These are phyloP conservation scores for Geranium incanum DNA, from an alignment of 441 rosid species.

Conservation along the genomic window DNA sequence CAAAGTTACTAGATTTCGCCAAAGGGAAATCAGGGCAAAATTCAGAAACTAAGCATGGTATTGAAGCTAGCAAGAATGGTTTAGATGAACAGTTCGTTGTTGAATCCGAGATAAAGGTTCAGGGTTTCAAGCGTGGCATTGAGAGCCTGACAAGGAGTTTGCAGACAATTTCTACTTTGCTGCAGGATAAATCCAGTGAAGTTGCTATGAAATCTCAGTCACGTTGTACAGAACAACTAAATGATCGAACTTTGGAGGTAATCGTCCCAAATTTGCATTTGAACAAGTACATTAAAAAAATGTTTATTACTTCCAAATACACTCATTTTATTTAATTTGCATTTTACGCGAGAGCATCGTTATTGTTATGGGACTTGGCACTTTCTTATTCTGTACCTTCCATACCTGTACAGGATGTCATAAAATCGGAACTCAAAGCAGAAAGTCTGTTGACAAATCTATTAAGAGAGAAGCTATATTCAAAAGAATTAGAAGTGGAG, in stretches of 20 bases:
- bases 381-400: neutral
- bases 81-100: constrained; percentile 62
- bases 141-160: constrained; percentile 73
- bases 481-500: constrained; percentile 75
- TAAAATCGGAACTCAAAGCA: constrained; percentile 58
- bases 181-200: constrained; percentile 52
- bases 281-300: neutral
- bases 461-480: constrained; percentile 70
- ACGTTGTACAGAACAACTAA: constrained; percentile 26
- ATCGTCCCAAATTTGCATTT: constrained; percentile 17
- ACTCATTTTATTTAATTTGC: neutral
- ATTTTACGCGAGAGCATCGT: neutral
- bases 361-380: neutral
- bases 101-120: constrained; percentile 65
- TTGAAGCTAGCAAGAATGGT: constrained; percentile 31
- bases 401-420: constrained; percentile 38
- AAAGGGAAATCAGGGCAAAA: constrained; percentile 45
- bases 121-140: constrained; percentile 56
- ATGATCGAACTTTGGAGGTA: constrained; percentile 52
- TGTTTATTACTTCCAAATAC: neutral
- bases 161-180: constrained; percentile 52
- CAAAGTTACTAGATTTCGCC: constrained; percentile 57
- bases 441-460: constrained; percentile 63
- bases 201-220: constrained; percentile 34
- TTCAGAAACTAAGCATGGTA: constrained; percentile 36